Evolutionary conservation across 2,329 filamentous ascomycete species (phyloP), one percentile per base, ranked within the genome.

Genomic region (Pseudocercospora eumusae): DNA sequence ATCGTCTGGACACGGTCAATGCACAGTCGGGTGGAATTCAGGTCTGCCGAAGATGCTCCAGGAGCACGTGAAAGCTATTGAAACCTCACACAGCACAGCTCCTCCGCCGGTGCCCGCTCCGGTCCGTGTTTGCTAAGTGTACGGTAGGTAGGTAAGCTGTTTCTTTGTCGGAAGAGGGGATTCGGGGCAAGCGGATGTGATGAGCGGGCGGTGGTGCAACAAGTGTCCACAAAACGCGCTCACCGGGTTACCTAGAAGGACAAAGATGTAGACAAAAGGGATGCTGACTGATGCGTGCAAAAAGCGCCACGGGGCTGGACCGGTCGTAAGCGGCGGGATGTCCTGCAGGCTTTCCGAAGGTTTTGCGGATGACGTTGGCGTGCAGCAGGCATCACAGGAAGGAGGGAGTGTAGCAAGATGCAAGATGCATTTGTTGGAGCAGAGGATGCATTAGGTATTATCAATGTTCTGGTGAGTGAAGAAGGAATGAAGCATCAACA

Each of bases 231-330:
- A 10, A 31, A 31, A 31, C 28, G 28, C 28, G 27, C 7, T 8
- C 27, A 28, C 27, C 27, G 27, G 5, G 27, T 28, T 28, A 8
- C 27, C 27, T 8, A 28, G 15, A 44, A 44, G 40, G 18, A 15
- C 15, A 44, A 44, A 44, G 40, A 44, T 44, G 40, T 44, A n/a
- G 40, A 21, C 20, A 18, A 44, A 44, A 44, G 40, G 40, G 40
- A 44, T 44, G 40, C 40, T 44, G 40, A 25, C 45, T 25, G 45
- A 49, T 49, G 7, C 45, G 23, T 13, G 45, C 25, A 31, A 31
- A 50, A 50, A 50, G 47, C 47, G 47, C 47, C 47, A 50, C 47
- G 47, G 47, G 47, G 28, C 47, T 50, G 47, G 47, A 27, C 21
- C 28, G 21, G 23, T 50, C 20, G 47, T 50, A 27, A 27, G 47